A percentile compares a stretch with the other conserved stretches of the same genome.
Evolutionary conservation across 2,329 filamentous ascomycete genomes (phyloP).

Genomic region (Elsinoe australis): DNA sequence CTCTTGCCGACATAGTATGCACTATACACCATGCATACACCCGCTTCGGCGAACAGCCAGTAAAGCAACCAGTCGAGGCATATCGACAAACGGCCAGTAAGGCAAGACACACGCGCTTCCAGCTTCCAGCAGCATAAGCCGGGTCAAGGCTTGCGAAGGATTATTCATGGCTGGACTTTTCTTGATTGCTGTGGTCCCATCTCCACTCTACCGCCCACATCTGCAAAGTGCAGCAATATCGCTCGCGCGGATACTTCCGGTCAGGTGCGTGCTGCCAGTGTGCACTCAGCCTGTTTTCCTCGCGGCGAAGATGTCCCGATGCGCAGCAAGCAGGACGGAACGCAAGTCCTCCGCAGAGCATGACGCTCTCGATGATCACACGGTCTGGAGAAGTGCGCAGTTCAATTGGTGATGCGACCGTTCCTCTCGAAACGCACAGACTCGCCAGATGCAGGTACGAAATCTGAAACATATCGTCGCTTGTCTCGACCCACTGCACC

Average conservation of each 20-base stretch:
- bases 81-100: not conserved
- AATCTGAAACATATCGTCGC: constrained; percentile 17
- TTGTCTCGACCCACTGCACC: constrained; percentile 16
- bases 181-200: not conserved
- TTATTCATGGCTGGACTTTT: not conserved
- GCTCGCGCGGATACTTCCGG: too few relatives aligned
- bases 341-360: too few relatives aligned
- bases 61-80: not conserved
- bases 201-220: not conserved
- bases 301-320: too few relatives aligned
- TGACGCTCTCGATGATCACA: too few relatives aligned
- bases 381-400: too few relatives aligned
- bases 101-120: not conserved
- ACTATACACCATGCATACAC: too few relatives aligned
- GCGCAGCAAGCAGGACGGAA: too few relatives aligned
- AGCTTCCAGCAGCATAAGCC: not conserved
- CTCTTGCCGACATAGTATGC: too few relatives aligned
- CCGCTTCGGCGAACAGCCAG: not conserved
- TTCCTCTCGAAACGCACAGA: constrained; percentile 4
- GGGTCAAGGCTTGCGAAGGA: not conserved
- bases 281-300: too few relatives aligned
- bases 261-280: too few relatives aligned
- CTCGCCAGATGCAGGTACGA: constrained; percentile 15
- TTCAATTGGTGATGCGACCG: not conserved
- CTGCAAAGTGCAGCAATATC: not conserved